These are phyloP conservation scores for Casuarina equisetifolia DNA, from an alignment of 306 rosid genomes.

Conservation along the genomic window DNA sequence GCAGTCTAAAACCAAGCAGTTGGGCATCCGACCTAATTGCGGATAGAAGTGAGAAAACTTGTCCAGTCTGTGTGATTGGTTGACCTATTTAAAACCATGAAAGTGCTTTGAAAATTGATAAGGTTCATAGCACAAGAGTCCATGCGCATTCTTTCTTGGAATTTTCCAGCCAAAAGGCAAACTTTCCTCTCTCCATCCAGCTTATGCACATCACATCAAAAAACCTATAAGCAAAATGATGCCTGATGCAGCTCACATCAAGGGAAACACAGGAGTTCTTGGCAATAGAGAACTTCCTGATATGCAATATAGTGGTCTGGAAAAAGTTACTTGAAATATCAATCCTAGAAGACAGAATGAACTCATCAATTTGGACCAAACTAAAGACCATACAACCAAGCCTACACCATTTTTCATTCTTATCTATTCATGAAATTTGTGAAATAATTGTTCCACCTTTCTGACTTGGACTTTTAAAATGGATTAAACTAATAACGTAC, in stretches of 20 bases:
- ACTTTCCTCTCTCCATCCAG: background rate
- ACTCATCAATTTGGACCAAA: background rate
- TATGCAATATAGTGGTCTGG: background rate
- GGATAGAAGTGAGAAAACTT: background rate
- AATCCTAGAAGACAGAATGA: background rate
- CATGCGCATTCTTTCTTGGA: background rate
- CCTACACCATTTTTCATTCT: conserved; percentile 2
- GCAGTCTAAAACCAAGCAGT: background rate
- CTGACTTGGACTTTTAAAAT: background rate
- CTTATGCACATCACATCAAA: background rate
- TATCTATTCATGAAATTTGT: background rate
- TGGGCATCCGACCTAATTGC: background rate
- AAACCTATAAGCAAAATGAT: background rate
- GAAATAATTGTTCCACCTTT: background rate
- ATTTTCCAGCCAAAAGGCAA: background rate
- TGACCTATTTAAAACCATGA: background rate
- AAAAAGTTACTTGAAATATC: background rate
- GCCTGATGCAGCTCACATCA: background rate
- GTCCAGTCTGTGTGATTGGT: background rate
- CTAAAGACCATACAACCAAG: background rate
- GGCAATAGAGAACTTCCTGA: background rate
- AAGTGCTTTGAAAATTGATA: background rate
- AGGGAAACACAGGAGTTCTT: background rate
- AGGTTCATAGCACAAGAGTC: background rate
- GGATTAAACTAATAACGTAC: background rate